phyloP scores from a whole-genome alignment of 2,329 filamentous ascomycete genomes.

The Septoria petroselini region DNA sequence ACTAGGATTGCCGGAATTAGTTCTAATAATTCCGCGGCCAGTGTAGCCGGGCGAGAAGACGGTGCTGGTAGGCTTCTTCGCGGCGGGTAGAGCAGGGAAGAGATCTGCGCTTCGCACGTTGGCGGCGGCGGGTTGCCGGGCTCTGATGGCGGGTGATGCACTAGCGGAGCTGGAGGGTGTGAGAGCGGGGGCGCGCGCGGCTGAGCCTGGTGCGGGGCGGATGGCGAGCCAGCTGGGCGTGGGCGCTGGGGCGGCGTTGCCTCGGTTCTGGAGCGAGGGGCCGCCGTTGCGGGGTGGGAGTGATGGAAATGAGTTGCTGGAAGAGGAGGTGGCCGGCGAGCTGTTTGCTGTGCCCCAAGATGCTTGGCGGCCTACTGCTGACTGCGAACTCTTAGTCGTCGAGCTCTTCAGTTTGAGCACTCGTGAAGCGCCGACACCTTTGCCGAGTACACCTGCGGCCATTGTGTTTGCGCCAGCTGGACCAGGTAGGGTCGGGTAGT shows the following conservation, averaged over 20 bases:
- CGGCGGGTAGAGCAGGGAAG: slow-evolving; percentile 79
- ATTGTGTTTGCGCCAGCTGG: slow-evolving; percentile 62
- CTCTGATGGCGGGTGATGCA: slow-evolving; percentile 37
- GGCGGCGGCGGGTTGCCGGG: slow-evolving; percentile 35
- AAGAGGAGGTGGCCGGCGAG: slow-evolving; percentile 18
- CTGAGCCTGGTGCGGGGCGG: slow-evolving; percentile 29
- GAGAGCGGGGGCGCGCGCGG: slow-evolving; percentile 35
- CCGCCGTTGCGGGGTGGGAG: slow-evolving; percentile 28
- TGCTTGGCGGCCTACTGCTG: slow-evolving; percentile 55
- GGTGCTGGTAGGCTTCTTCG: slow-evolving; percentile 64
- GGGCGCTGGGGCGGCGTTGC: slow-evolving; percentile 22
- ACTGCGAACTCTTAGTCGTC: slow-evolving; percentile 64
- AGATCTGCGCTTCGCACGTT: slow-evolving; percentile 51
- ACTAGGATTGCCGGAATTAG: slow-evolving; percentile 40
- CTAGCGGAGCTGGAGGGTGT: slow-evolving; percentile 32
- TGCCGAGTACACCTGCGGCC: slow-evolving; percentile 44
- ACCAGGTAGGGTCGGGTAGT: slow-evolving; percentile 84
- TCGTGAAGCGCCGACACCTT: slow-evolving; percentile 58
- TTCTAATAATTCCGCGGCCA: slow-evolving; percentile 45
- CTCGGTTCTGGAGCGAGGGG: slow-evolving; percentile 14
- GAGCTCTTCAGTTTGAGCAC: slow-evolving; percentile 67
- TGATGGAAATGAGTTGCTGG: slow-evolving; percentile 31
- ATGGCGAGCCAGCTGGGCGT: slow-evolving; percentile 34
- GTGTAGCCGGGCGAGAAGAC: slow-evolving; percentile 52
- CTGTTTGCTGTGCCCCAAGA: slow-evolving; percentile 52